These are phyloP conservation scores for Yarrowia sp. DNA, from an alignment of 805 yeast species.

Conservation along the genomic window DNA sequence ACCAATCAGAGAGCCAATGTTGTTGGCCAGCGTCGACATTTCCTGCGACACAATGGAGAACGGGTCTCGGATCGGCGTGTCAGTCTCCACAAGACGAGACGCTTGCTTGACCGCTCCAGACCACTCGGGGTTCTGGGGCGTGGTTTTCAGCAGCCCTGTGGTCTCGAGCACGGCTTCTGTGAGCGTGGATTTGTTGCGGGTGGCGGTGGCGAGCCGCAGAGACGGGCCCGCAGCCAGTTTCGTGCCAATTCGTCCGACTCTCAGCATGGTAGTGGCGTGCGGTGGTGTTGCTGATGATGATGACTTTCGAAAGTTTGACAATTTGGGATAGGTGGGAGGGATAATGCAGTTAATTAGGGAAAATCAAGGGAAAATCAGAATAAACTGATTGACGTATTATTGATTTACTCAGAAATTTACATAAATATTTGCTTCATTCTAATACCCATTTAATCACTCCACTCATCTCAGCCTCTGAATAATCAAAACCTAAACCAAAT, in stretches of 20 bases:
- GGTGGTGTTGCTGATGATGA: background rate
- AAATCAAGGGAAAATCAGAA: background rate
- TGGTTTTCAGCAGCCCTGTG: slow-evolving; percentile 37
- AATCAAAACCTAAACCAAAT: background rate
- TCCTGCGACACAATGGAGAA: slow-evolving; percentile 89
- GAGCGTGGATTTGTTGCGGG: slow-evolving; percentile 41
- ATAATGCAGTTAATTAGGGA: background rate
- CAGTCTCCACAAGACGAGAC: slow-evolving; percentile 49
- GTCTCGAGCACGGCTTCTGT: slow-evolving; percentile 43
- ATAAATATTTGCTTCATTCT: too few species aligned
- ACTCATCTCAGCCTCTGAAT: background rate
- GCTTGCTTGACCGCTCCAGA: slow-evolving; percentile 47
- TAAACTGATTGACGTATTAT: too few species aligned
- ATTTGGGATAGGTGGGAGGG: background rate
- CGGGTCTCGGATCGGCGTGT: slow-evolving; percentile 70
- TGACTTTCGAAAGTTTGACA: slow-evolving; percentile 18
- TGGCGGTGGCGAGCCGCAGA: background rate
- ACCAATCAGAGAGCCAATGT: slow-evolving; percentile 85
- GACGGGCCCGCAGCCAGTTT: background rate
- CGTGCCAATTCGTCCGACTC: slow-evolving; percentile 35
- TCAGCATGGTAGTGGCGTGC: slow-evolving; percentile 16
- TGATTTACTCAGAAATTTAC: too few species aligned
- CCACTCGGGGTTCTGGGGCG: slow-evolving; percentile 41
- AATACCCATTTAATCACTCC: too few species aligned
- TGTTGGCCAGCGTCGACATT: slow-evolving; percentile 86